Conservation (phyloP, 305 asterid species). For the Solanum hybrid region DNA sequence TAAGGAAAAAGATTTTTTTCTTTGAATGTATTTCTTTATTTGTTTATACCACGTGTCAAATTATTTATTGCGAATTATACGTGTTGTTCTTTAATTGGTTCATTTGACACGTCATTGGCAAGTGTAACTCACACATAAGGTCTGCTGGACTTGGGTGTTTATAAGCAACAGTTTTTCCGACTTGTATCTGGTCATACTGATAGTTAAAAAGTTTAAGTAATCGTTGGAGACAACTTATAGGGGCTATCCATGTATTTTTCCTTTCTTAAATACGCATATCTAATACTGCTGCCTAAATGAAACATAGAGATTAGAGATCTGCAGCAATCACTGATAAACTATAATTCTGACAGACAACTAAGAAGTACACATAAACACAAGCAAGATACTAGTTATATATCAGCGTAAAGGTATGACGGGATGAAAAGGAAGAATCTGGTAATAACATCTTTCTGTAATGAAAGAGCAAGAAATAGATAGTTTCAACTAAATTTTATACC, state of each 20-base stretch:
- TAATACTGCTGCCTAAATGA: neutral
- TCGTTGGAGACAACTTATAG: neutral
- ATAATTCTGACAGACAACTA: neutral
- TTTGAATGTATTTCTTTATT: neutral
- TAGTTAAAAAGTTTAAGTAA: neutral
- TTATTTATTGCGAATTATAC: neutral
- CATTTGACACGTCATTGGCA: neutral
- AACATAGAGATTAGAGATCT: neutral
- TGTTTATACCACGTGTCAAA: neutral
- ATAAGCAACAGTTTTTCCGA: neutral
- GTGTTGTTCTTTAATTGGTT: neutral
- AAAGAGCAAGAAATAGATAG: neutral
- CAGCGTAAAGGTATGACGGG: neutral
- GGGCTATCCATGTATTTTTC: neutral
- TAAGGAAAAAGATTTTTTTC: neutral
- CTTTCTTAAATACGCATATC: neutral
- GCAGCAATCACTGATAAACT: neutral
- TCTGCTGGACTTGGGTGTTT: neutral
- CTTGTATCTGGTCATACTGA: neutral
- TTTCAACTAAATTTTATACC: neutral
- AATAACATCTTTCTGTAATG: neutral
- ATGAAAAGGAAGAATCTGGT: neutral
- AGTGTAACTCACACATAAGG: neutral
- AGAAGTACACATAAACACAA: neutral
- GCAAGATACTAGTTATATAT: neutral